These are phyloP conservation scores for Cardamine occulta DNA, from an alignment of 345 rosid genomes.

Conservation along the genomic window DNA sequence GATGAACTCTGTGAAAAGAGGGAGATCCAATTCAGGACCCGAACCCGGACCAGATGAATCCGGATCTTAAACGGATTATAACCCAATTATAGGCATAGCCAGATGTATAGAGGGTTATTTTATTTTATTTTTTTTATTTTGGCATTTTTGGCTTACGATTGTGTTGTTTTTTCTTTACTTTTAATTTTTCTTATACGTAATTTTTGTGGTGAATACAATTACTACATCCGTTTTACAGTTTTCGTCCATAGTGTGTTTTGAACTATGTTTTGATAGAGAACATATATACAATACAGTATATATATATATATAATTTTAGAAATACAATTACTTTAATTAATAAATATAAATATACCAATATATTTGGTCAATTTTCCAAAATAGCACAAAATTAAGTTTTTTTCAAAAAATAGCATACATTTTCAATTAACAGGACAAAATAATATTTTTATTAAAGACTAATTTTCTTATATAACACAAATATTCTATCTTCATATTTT, in stretches of 20 bases:
- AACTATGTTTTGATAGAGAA: neutral
- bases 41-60: slow-evolving; percentile 33
- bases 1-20: slow-evolving; percentile 58
- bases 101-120: neutral
- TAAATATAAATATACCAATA: too few species aligned
- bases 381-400: too few species aligned
- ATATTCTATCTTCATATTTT: too few species aligned
- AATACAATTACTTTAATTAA: neutral
- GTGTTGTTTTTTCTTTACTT: neutral
- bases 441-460: too few species aligned
- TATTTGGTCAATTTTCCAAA: too few species aligned
- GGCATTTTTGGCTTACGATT: slow-evolving; percentile 1
- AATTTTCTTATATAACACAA: too few species aligned
- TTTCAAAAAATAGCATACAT: too few species aligned
- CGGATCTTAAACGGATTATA: slow-evolving; percentile 20
- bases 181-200: too few species aligned
- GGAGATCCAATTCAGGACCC: slow-evolving; percentile 73
- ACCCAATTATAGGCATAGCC: neutral
- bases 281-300: too few species aligned
- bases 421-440: too few species aligned
- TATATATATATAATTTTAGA: neutral
- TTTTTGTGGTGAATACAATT: neutral
- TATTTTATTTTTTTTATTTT: too few species aligned
- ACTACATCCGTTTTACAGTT: neutral
- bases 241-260: too few species aligned